Evolutionary conservation across 148 eudicot genomes (phyloP).

Genomic region (Limonium bicolor): DNA sequence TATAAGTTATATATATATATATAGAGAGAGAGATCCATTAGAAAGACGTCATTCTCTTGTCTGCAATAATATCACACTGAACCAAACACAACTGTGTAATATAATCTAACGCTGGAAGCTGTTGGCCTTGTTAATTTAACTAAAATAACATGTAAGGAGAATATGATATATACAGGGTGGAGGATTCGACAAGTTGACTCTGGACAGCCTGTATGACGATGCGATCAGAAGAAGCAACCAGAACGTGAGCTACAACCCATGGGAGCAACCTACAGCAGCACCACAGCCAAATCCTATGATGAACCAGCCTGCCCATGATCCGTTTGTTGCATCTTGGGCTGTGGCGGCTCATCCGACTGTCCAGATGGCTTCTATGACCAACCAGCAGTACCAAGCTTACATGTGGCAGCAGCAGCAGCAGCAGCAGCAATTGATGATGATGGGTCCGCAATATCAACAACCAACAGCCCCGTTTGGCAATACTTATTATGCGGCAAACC

Average conservation of each 20-base stretch:
- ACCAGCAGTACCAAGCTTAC: slow-evolving; percentile 59
- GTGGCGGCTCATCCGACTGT: slow-evolving; percentile 41
- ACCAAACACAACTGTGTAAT: too few species aligned
- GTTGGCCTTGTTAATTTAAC: too few species aligned
- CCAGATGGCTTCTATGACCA: slow-evolving; percentile 63
- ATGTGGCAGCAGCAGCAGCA: slow-evolving; percentile 51
- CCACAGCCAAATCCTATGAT: slow-evolving; percentile 34
- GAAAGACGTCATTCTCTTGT: not conserved
- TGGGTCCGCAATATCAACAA: slow-evolving; percentile 29
- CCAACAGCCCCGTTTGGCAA: slow-evolving; percentile 53
- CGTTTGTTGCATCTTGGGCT: slow-evolving; percentile 46
- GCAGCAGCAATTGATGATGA: slow-evolving; percentile 36
- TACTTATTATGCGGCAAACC: slow-evolving; percentile 32
- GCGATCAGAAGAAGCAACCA: slow-evolving; percentile 80
- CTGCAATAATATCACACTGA: too few species aligned
- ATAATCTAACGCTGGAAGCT: too few species aligned
- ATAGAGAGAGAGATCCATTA: too few species aligned
- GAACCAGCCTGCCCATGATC: slow-evolving; percentile 38
- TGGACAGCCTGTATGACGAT: slow-evolving; percentile 84
- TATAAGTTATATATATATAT: too few species aligned
- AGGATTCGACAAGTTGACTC: slow-evolving; percentile 68
- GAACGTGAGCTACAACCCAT: slow-evolving; percentile 59
- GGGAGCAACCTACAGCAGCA: slow-evolving; percentile 62
- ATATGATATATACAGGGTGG: slow-evolving; percentile 53
- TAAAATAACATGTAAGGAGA: too few species aligned